Evolutionary conservation across 1,284 basidiomycete species (phyloP), one percentile per base, ranked within the genome.

Genomic region (Sporisorium reilianum): DNA sequence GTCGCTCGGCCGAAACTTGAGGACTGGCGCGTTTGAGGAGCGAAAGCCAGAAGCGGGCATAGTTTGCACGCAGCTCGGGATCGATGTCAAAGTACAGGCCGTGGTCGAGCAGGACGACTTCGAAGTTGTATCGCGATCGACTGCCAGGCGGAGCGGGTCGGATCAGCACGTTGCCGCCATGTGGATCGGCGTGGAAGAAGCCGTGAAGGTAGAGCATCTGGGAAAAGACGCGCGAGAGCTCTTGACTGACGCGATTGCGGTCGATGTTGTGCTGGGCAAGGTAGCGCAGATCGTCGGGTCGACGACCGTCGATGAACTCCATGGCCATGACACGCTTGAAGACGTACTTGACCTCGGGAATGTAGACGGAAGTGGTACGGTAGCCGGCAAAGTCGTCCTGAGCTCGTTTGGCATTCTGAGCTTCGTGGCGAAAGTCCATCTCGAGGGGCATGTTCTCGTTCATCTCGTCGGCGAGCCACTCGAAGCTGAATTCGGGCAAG

Each of bases 161-260:
- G 63, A 99, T 96, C 28, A 99, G 88, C 23, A 99, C 87, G 84
- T 98, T 98, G 10, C 96, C 95, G 40, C 76, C 82, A 63, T 84
- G 83, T 16, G 82, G 83, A 60, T 84, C 80, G 20, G 74, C 77
- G 53, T 79, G 80, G 59, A 80, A 84, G 75, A 82, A 95, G 38
- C 96, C 96, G 84, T 97, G 93, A 41, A 97, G 85, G 82, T 98
- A 97, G 22, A 99, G 93, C 97, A 99, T 99, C 81, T 91, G 91
- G 51, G 91, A 92, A 82, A 98, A 98, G 81, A 96, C 93, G 68
- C 82, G 73, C 2, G 84, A 82, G 9, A 87, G 80, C 85, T 97
- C 95, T 69, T 97, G 87, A 3, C 93, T 91, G 44, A 97, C 95
- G 82, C 92, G 91, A 81, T 97, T 99, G 57, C 96, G 89, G 85